Evolutionary conservation across 129 eudicot genomes (phyloP).

Genomic region (Flaveria sonorensis): DNA sequence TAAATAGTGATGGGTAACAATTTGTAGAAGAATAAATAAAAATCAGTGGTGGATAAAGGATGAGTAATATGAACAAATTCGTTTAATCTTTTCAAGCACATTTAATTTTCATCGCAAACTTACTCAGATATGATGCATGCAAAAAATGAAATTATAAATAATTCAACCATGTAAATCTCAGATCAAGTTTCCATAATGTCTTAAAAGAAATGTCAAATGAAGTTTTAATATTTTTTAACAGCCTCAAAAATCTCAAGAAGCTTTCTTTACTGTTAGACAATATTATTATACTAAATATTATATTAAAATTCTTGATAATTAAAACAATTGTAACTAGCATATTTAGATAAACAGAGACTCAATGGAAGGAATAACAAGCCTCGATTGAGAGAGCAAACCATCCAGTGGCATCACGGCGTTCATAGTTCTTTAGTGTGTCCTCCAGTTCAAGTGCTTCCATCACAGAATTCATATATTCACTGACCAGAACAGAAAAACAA

Average conservation of each 20-base stretch:
- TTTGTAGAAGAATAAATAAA: neutral
- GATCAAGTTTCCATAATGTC: constrained; percentile 14
- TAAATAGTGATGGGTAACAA: neutral
- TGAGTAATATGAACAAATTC: neutral
- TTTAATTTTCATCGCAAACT: constrained; percentile 4
- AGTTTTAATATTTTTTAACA: neutral
- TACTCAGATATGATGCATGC: neutral
- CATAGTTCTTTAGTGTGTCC: constrained; percentile 87
- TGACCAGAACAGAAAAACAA: constrained; percentile 34
- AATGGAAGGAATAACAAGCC: constrained; percentile 36
- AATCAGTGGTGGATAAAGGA: neutral
- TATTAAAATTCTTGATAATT: neutral
- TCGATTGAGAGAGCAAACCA: constrained; percentile 63
- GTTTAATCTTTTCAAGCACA: neutral
- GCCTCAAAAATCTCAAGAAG: constrained; percentile 15
- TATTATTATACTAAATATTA: neutral
- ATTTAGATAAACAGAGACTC: constrained; percentile 22
- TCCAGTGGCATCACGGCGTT: constrained; percentile 67
- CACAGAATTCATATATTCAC: constrained; percentile 82
- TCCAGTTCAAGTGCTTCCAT: constrained; percentile 88
- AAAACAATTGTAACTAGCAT: constrained; percentile 14
- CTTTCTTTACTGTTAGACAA: neutral
- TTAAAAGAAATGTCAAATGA: neutral
- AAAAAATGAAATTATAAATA: neutral
- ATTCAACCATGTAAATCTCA: neutral